Evolutionary conservation across 495 filamentous ascomycete genomes (phyloP).

Genomic region (Apiosordaria backusii): DNA sequence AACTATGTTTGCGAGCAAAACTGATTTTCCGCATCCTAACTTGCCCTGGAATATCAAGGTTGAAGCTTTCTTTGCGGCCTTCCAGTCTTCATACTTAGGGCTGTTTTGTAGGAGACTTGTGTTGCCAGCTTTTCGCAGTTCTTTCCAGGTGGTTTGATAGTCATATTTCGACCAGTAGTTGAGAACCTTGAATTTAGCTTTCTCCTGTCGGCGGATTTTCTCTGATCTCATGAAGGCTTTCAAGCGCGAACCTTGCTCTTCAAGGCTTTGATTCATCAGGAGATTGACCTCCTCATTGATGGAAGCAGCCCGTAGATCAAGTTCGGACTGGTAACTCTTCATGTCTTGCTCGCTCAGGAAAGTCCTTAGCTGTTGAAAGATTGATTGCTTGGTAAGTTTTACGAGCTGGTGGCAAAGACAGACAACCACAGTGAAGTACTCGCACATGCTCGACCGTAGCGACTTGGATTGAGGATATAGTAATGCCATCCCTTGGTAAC

Average conservation of each 20-base stretch:
- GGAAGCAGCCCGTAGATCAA: constrained; percentile 35
- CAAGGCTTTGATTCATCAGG: constrained; percentile 30
- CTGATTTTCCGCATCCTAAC: constrained; percentile 43
- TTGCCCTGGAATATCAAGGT: constrained; percentile 41
- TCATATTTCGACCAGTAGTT: constrained; percentile 42
- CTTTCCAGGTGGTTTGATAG: constrained; percentile 42
- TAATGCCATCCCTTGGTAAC: constrained; percentile 39
- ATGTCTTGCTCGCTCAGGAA: constrained; percentile 31
- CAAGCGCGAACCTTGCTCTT: constrained; percentile 35
- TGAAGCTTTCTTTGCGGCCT: constrained; percentile 19
- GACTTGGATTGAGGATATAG: constrained; percentile 40
- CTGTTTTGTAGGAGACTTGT: constrained; percentile 28
- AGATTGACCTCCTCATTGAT: constrained; percentile 40
- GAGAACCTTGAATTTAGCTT: constrained; percentile 31
- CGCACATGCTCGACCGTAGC: constrained; percentile 38
- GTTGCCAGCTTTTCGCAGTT: constrained; percentile 41
- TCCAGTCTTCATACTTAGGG: constrained; percentile 39
- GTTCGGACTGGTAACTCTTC: constrained; percentile 33
- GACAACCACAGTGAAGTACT: constrained; percentile 46
- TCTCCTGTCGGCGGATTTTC: constrained; percentile 27
- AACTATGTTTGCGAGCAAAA: constrained; percentile 43
- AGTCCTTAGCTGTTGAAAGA: constrained; percentile 32
- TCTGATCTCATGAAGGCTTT: constrained; percentile 28
- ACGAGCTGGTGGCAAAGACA: constrained; percentile 39
- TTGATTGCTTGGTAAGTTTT: constrained; percentile 36